Evolutionary conservation across 2,329 filamentous ascomycete species (phyloP).

Genomic region (Calycina herbarum): DNA sequence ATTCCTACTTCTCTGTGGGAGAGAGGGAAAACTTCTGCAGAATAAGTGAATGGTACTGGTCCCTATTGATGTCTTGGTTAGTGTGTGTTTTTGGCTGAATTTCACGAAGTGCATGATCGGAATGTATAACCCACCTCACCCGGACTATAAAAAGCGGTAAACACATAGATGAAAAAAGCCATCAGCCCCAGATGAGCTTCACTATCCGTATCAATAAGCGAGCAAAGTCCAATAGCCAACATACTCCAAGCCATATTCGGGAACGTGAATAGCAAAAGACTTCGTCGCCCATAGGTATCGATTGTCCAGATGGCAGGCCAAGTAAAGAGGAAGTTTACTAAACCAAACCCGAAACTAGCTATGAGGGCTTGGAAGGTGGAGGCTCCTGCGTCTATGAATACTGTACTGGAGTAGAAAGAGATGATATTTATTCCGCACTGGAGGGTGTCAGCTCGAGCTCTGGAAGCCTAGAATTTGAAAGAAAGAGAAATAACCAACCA

Average conservation of each 20-base stretch:
- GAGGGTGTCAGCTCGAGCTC: no score
- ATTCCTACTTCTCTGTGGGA: constrained; percentile 72
- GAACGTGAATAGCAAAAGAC: constrained; percentile 62
- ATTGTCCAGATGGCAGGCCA: constrained; percentile 65
- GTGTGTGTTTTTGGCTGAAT: not conserved
- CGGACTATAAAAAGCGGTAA: constrained; percentile 62
- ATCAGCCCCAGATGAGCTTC: constrained; percentile 51
- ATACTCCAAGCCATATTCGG: constrained; percentile 66
- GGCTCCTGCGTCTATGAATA: constrained; percentile 58
- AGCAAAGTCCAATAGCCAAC: constrained; percentile 56
- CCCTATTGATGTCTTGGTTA: constrained; percentile 45
- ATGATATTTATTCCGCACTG: constrained; percentile 57
- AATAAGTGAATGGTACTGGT: constrained; percentile 68
- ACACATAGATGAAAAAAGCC: constrained; percentile 60
- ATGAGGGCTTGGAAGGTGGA: constrained; percentile 54
- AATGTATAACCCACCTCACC: constrained; percentile 41
- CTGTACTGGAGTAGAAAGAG: constrained; percentile 68
- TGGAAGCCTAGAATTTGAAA: no score
- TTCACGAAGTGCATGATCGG: no score
- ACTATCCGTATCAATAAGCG: constrained; percentile 44
- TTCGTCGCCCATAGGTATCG: constrained; percentile 61
- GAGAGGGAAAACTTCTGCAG: constrained; percentile 68
- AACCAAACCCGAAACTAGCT: constrained; percentile 62
- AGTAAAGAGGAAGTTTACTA: constrained; percentile 64
- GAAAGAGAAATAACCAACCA: constrained; percentile 22